Evolutionary conservation across 768 basidiomycete species (phyloP), one percentile per base, ranked within the genome.

Genomic region (Pleurotus pulmonarius): DNA sequence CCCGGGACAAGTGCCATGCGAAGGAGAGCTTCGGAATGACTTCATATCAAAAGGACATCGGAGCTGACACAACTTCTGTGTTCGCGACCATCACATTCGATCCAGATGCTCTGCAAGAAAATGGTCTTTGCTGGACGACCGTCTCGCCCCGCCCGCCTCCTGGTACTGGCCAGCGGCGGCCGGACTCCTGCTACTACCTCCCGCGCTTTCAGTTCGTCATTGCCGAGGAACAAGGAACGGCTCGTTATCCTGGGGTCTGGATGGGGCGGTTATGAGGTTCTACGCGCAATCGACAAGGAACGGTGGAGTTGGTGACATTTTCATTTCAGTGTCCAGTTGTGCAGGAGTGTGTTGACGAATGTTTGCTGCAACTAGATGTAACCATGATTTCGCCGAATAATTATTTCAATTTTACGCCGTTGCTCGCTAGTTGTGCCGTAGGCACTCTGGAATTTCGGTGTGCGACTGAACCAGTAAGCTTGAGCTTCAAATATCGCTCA

Each of bases 371-470:
- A 16, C 41, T 59, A 89, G 87, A 88, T 62, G 85, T 88, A 4
- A 82, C 82, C 0, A 67, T 89, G 13, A 57, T 90, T 22, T 87
- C 87, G 4, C 86, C 89, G 0, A 85, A 75, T 39, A 79, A 77
- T 37, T 84, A 86, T 69, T 88, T 87, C 71, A 86, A 85, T 64
- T 86, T 86, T 60, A 81, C 83, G 22, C 86, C 87, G 0, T 68
- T 90, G 26, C 75, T 90, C 1, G 86, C 87, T 0, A 76, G 83
- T 48, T 83, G 87, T 57, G 81, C 90, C 3, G 90, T 92, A 22
- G 93, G 93, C 2, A 93, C 92, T 5, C 74, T 95, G 46, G 91
- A 93, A 61, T 92, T 87, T 65, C 75, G 91, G 22, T 86, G 87
- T 63, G 87, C 90, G 0, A 75, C 92, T 34, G 92, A 94, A 69